Conservation (phyloP, 331 rosid species). For the Rosa hybrid region DNA sequence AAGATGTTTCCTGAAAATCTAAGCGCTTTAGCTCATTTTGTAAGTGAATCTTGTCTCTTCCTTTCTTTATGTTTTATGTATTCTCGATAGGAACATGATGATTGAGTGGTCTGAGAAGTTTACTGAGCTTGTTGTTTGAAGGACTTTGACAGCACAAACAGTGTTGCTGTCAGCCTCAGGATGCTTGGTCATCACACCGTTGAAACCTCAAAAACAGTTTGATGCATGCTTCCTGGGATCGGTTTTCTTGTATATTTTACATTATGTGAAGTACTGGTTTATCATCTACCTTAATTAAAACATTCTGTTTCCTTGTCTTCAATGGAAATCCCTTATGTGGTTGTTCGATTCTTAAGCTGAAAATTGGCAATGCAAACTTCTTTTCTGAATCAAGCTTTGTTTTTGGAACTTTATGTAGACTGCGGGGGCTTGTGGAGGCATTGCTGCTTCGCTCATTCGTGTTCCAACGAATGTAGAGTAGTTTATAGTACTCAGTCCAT, state of each 20-base stretch:
- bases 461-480: slow-evolving; percentile 90
- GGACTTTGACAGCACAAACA: background rate
- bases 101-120: background rate
- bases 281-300: background rate
- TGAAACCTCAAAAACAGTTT: background rate
- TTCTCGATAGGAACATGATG: background rate
- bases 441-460: slow-evolving; percentile 91
- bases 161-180: background rate
- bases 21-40: slow-evolving; percentile 83
- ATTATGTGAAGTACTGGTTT: background rate
- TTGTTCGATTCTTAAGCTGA: background rate
- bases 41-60: slow-evolving; percentile 41
- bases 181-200: background rate
- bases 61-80: background rate
- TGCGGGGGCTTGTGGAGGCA: slow-evolving; percentile 94
- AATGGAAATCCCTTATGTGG: background rate
- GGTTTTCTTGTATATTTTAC: background rate
- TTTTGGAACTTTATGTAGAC: slow-evolving; percentile 48
- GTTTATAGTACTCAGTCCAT: slow-evolving; percentile 21
- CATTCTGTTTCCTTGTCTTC: background rate
- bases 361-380: background rate
- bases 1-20: slow-evolving; percentile 75
- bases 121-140: background rate
- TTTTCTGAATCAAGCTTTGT: background rate
- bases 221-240: slow-evolving; percentile 8